Base-by-base conservation (phyloP, 176 grass and related monocot genomes). In the Triticum monococcum region DNA sequence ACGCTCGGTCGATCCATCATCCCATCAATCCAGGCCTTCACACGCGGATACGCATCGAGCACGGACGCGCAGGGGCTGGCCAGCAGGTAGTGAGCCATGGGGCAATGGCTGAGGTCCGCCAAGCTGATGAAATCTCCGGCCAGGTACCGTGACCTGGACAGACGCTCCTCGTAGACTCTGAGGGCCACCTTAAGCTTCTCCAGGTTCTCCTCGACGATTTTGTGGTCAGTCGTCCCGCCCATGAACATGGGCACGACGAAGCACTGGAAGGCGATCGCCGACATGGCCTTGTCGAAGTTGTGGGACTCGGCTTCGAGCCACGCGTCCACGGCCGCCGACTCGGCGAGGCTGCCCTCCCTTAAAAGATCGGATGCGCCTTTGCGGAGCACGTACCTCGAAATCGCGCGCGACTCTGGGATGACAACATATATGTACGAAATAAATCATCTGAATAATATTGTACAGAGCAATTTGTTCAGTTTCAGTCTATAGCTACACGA, bases 391-490 rank as follows among this genome's bases (percentile, higher is more conserved):
- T 94, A 92, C 48, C 67, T 88, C 2, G 80, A 78, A 68, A 97
- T 92, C 7, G 92, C 86, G 6, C 92, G 75, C 16, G 95, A 97
- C 72, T 94, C 95, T 97, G 77, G 41, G 23, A n/a, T 68, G 16
- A 76, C 54, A 46, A 16, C 25, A 12, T 26, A 45, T 2, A 2
- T 37, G 3, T 14, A 5, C 5, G 2, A 20, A 22, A 59, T 1
- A 22, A 8, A 59, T 50, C 46, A 43, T 20, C 52, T 22, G 54
- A 22, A 22, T 59, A 22, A 20, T 56, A 0, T 2, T 56, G 1
- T 57, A 0, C 7, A 22, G 54, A 57, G 54, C 54, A 57, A 57
- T 22, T 57, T 57, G 18, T 8, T 57, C 14, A 17, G 48, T 52
- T 16, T 52, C 17, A 57, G 54, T 57, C 54, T 22, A 22, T 57